A percentile compares a stretch with the other conserved stretches of the same genome.
These are phyloP conservation scores for Avicennia marina DNA, from an alignment of 257 asterid genomes.

Conservation along the genomic window DNA sequence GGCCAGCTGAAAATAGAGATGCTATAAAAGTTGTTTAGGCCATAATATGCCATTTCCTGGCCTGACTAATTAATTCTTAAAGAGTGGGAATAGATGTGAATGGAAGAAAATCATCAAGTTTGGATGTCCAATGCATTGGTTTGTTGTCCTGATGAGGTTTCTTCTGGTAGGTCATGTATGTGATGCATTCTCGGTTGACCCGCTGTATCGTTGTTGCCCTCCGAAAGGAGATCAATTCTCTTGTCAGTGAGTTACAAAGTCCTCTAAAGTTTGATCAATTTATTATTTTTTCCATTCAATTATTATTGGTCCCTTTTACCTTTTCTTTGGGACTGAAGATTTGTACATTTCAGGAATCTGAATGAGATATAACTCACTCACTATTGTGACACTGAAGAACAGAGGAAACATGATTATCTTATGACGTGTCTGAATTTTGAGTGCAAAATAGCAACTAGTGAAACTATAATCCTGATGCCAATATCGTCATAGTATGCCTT, in stretches of 20 bases:
- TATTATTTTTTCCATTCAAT: no score
- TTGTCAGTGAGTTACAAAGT: conserved; percentile 89
- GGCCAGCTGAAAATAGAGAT: no score
- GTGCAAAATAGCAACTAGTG: not conserved
- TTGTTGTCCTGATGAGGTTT: conserved; percentile 9
- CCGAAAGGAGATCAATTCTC: conserved; percentile 62
- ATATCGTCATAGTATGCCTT: not conserved
- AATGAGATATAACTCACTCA: no score
- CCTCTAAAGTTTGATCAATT: no score
- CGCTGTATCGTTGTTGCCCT: conserved; percentile 66
- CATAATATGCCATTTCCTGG: no score
- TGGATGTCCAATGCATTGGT: not conserved
- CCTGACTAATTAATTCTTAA: no score
- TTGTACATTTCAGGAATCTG: no score
- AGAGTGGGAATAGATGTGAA: not conserved
- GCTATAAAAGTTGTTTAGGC: no score
- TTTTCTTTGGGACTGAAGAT: no score
- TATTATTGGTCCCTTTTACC: conserved; percentile 6
- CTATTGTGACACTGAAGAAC: no score
- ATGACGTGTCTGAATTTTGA: not conserved
- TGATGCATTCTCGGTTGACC: conserved; percentile 68
- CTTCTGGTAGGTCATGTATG: conserved; percentile 73
- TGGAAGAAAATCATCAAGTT: not conserved
- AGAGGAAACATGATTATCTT: not conserved
- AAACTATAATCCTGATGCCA: not conserved